Evolutionary conservation across 2,329 filamentous ascomycete species (phyloP).

Genomic region (Harringtonia aguacate): DNA sequence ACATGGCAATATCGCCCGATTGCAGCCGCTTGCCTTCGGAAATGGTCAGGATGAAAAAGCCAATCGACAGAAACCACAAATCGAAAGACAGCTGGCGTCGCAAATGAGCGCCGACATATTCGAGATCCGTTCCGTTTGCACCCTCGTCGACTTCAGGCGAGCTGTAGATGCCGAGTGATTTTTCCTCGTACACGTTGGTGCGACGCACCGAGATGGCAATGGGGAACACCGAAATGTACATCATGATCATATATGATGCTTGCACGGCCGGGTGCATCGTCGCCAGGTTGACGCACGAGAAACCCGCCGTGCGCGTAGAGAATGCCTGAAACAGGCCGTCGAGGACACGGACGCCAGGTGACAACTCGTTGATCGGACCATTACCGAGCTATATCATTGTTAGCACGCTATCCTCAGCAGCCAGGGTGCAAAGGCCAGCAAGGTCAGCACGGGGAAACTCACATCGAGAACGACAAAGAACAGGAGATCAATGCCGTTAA

Average conservation of each 20-base stretch:
- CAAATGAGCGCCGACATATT: constrained; percentile 85
- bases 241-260: constrained; percentile 94
- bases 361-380: constrained; percentile 53
- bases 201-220: constrained; percentile 90
- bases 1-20: constrained; percentile 53
- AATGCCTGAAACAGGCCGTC: constrained; percentile 86
- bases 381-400: constrained; percentile 51
- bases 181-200: constrained; percentile 95
- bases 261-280: constrained; percentile 82
- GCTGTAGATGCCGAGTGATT: constrained; percentile 64
- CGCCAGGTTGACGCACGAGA: constrained; percentile 68
- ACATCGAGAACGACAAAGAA: constrained; percentile 91
- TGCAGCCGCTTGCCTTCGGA: constrained; percentile 67
- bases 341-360: constrained; percentile 65
- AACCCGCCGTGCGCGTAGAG: constrained; percentile 83
- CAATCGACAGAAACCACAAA: constrained; percentile 92
- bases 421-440: neutral
- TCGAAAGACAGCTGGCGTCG: constrained; percentile 92
- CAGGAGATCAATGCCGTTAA: constrained; percentile 79
- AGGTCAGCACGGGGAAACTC: constrained; percentile 23
- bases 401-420: neutral
- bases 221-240: constrained; percentile 97
- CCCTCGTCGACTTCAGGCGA: constrained; percentile 35
- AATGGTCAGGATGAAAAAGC: constrained; percentile 86
- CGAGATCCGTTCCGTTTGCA: constrained; percentile 50